Base-by-base conservation (phyloP, 2,329 filamentous ascomycete genomes). In the Fusarium sacchari region DNA sequence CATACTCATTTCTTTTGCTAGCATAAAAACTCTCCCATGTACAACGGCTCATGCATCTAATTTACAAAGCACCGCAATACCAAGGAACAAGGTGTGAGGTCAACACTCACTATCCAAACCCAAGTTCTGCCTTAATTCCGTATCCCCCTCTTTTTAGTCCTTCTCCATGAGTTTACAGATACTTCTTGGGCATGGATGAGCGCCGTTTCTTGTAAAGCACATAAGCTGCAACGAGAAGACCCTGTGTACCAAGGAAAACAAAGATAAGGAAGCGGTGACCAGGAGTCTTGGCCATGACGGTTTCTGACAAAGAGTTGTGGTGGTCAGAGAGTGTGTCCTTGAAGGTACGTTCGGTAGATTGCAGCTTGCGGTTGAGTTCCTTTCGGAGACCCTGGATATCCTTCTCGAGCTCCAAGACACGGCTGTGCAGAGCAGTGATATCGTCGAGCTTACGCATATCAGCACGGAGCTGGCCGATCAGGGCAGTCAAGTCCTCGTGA, bases 161-260 rank as follows among this genome's bases (percentile, higher is more conserved):
- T 20, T 26, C 39, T 32, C 34, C 17, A 34, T 28, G 11, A 36
- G 43, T 43, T 79, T 86, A 97, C 80, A 97, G 84, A 82, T 95
- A 98, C 85, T 98, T 98, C 88, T 97, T 97, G n/a, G 94, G 94
- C 82, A 91, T 90, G 72, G 87, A 90, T 43, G 89, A 87, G 83
- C 92, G 90, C 79, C 92, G 91, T 77, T 91, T 89, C 88, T 97
- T 97, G 84, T 97, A 97, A 67, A 91, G 80, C 42, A 94, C 81
- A 80, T 95, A 97, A 2, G 87, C 88, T 5, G 83, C 90, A 1
- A 90, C 89, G 37, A 97, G 85, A 74, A 94, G 80, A 55, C 93
- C 79, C 83, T 98, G 95, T 72, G 94, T 90, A 24, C 88, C 91
- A 63, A 97, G 85, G 66, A 97, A 88, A 67, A 95, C 84, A 77